Evolutionary conservation across 805 yeast genomes (phyloP).

Genomic region (Candida montana): DNA sequence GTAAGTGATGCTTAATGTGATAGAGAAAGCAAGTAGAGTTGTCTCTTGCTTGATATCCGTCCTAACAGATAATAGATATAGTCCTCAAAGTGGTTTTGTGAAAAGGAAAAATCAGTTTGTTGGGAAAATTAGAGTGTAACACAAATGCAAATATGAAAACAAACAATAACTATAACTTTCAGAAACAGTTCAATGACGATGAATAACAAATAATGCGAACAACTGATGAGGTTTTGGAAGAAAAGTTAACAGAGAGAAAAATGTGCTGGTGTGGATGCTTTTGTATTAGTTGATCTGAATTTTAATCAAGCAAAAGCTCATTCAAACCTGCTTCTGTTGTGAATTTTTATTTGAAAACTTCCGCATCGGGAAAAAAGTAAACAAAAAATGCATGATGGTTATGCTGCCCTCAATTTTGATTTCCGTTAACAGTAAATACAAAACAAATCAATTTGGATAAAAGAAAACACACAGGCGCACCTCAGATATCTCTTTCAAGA

Average conservation of each 20-base stretch:
- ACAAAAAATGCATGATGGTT: conserved; percentile 13
- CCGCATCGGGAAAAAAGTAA: conserved; percentile 23
- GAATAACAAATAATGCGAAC: neutral
- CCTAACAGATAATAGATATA: no score
- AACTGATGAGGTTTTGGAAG: neutral
- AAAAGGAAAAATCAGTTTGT: neutral
- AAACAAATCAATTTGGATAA: conserved; percentile 12
- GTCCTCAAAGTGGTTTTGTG: neutral
- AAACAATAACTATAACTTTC: neutral
- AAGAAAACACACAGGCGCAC: conserved; percentile 5
- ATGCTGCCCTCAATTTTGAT: neutral
- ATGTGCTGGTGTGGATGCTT: neutral
- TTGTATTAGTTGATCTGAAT: neutral
- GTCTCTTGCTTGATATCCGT: neutral
- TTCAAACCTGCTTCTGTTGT: conserved; percentile 11
- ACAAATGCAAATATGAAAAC: conserved; percentile 6
- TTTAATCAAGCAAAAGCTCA: neutral
- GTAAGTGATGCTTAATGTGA: neutral
- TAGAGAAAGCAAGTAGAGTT: neutral
- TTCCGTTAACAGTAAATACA: conserved; percentile 6
- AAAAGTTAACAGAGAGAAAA: neutral
- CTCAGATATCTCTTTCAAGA: conserved; percentile 1
- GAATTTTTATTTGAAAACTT: conserved; percentile 7
- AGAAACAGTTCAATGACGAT: neutral
- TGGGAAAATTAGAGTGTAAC: neutral